phyloP scores from a whole-genome alignment of 1,284 basidiomycete species.

The Fomitopsis schrenkii region DNA sequence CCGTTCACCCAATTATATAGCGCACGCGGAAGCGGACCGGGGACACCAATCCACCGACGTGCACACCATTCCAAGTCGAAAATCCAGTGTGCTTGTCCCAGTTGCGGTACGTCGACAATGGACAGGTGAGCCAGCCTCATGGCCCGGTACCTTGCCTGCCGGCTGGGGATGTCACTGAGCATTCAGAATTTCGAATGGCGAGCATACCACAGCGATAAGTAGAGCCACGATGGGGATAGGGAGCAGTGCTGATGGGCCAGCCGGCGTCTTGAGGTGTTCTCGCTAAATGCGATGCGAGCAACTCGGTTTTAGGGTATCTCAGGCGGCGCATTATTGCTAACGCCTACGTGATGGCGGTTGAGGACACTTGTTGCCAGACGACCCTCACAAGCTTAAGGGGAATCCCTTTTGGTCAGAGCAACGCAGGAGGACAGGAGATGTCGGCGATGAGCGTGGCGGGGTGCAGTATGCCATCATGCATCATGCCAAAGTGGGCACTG shows the following conservation, averaged over 20 bases:
- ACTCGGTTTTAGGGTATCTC: not conserved
- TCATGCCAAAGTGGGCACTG: not conserved
- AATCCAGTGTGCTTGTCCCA: not conserved
- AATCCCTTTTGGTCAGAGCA: too few relatives aligned
- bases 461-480: not conserved
- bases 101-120: not conserved
- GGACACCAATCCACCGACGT: too few relatives aligned
- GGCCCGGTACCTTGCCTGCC: not conserved
- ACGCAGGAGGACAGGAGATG: not conserved
- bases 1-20: too few relatives aligned
- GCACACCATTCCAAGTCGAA: too few relatives aligned
- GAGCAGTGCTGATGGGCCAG: not conserved
- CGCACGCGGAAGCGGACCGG: too few relatives aligned
- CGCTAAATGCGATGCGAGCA: not conserved
- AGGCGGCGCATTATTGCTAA: too few relatives aligned
- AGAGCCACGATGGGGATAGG: not conserved
- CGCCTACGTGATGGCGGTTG: too few relatives aligned
- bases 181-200: not conserved
- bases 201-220: not conserved
- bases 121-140: not conserved
- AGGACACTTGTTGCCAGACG: too few relatives aligned
- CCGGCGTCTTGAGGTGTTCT: not conserved
- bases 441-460: not conserved
- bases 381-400: too few relatives aligned
- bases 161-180: not conserved